Conservation (phyloP, 2,329 filamentous ascomycete genomes). For the Aspergillus fischeri region DNA sequence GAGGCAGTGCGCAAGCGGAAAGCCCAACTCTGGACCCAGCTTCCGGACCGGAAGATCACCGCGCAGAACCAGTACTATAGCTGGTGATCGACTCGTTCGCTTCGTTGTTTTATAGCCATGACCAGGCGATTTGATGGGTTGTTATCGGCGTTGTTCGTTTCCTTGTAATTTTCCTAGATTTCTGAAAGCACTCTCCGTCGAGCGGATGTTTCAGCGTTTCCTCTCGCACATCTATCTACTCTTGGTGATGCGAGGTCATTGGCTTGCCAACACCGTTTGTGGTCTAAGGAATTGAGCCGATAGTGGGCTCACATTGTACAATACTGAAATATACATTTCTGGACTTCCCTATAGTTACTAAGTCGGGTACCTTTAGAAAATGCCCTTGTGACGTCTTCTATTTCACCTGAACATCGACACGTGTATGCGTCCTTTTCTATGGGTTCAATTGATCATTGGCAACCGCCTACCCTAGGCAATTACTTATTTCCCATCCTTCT, state of each 20-base stretch:
- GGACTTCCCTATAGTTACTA: neutral
- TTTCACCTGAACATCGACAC: neutral
- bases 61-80: slow-evolving; percentile 85
- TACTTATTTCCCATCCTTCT: neutral
- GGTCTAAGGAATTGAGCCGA: neutral
- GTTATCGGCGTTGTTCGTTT: neutral
- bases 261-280: neutral
- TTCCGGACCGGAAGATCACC: slow-evolving; percentile 80
- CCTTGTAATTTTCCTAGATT: neutral
- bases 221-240: neutral
- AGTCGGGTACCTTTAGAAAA: neutral
- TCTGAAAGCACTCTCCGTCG: neutral
- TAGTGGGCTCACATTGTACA: slow-evolving; percentile 10
- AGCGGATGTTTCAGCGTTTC: neutral
- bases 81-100: slow-evolving; percentile 58
- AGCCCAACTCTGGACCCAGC: slow-evolving; percentile 77
- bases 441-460: neutral
- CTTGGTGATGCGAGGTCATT: neutral
- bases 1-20: slow-evolving; percentile 71
- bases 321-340: slow-evolving; percentile 11
- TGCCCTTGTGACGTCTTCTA: neutral
- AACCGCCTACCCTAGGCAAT: neutral
- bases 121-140: neutral
- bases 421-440: neutral
- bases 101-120: slow-evolving; percentile 6